Evolutionary conservation across 768 basidiomycete species (phyloP), one percentile per base, ranked within the genome.

Genomic region (Termitomyces sp.): DNA sequence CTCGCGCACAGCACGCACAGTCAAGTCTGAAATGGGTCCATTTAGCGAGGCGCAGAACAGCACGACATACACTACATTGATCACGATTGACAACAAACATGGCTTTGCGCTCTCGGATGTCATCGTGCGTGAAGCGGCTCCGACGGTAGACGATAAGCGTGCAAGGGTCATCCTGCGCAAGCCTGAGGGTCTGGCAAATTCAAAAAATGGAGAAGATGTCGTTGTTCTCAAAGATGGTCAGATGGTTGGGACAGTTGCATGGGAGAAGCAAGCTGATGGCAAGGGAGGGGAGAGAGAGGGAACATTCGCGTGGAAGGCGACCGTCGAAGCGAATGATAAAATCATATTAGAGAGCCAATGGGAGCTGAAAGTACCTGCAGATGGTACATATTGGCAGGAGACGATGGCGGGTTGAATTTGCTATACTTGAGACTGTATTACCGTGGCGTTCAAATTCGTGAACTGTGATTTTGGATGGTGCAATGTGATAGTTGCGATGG

Each of bases 211-310:
- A 3, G 58, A 74, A 40, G 69, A 68, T 5, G 69, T 78, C 4
- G 51, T 64, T 22, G 60, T 78, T 30, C 56, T 22, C 52, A 69
- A 45, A 71, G 70, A 14, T 53, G 73, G 47, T 66, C 61, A 40
- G 72, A 62, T 53, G 75, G 76, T 75, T 60, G 52, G 70, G 26
- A 72, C 63, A 52, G 71, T 76, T 33, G 61, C 54, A 41, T 76
- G 74, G 75, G 62, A 67, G 58, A 71, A 72, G 46, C 59, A 67
- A 7, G 71, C 71, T 1, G 74, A 78, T 62, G 75, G 75, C 54
- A 77, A 76, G 57, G 76, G 76, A 3, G 81, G 78, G 1, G 76
- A 79, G 69, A 79, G 80, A 69, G 78, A 83, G 46, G 85, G 85
- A 2, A 73, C 72, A 57, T 79, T 80, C 63, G 81, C 83, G 66